Evolutionary conservation across 805 yeast genomes (phyloP), one percentile per base, ranked within the genome.

Genomic region (Candida wancherniae): DNA sequence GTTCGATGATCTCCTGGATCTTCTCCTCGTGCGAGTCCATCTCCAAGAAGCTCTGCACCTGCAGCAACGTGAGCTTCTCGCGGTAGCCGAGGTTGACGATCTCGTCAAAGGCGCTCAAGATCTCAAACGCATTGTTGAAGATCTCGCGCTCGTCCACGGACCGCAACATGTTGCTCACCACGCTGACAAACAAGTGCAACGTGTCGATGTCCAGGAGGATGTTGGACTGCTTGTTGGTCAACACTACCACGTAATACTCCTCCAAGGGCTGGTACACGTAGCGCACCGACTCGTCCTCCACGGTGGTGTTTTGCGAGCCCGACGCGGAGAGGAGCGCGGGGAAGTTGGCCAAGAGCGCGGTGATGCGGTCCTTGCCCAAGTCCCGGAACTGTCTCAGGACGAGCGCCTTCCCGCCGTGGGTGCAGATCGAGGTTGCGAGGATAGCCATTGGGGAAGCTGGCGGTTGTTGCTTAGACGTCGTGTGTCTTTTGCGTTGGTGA

Each of bases 11-110:
- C 57, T 92, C 97, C 68, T 92, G 97, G 53, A 94, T 90, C 69
- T 85, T 90, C 64, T 92, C 99, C 63, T 92, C 98, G 57, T 92
- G 97, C 23, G 95, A 84, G 62, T 92, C 97, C 97, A 92, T 90
- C 55, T 86, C 90, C 65, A 92, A 68, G 61, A 84, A 90, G 9
- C 94, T 84, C 57, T 75, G 77, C 42, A 92, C 83, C 64, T 92
- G 97, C 37, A 78, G 58, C 43, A 81, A 57, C 1, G 92, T 76
- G 44, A 90, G 65, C 58, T 86, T 83, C 58, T 92, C 99, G 44
- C 84, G 78, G 66, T 81, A 86, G 11, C 98, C 98, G 61, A 85
- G 68, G 31, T 78, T 77, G 46, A 92, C 77, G 34, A 92, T 84
- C 62, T 92, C 98, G 58, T 92, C 98, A 51, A 92, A 90, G 3